These are phyloP conservation scores for Stephania japonica DNA, from an alignment of 164 flowering plant species.

Conservation along the genomic window DNA sequence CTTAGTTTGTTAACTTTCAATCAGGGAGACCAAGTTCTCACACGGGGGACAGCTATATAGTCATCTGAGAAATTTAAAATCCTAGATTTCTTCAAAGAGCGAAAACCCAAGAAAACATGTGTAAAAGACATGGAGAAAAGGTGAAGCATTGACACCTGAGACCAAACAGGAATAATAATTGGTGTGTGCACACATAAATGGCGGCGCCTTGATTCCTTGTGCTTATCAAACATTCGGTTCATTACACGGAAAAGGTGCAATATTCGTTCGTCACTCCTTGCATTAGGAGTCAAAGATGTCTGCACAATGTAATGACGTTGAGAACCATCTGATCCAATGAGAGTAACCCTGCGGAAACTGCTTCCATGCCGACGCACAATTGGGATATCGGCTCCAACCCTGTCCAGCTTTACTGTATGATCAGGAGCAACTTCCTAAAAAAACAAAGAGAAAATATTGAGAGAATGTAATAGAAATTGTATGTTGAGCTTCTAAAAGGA, in stretches of 20 bases:
- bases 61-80: background rate
- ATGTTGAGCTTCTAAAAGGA: background rate
- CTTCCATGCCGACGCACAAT: conserved; percentile 98
- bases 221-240: conserved; percentile 98
- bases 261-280: conserved; percentile 95
- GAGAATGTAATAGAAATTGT: background rate
- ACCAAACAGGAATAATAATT: conserved; percentile 98
- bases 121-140: background rate
- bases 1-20: background rate
- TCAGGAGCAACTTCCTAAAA: conserved; percentile 96
- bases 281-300: conserved; percentile 95
- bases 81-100: background rate
- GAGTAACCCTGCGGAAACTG: conserved; percentile 89
- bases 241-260: conserved; percentile 94
- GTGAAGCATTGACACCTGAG: conserved; percentile 56
- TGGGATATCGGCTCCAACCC: conserved; percentile 96
- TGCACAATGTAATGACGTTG: conserved; percentile 97
- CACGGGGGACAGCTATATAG: background rate
- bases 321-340: conserved; percentile 98
- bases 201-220: conserved; percentile 95
- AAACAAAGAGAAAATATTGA: background rate
- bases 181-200: conserved; percentile 91
- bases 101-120: background rate
- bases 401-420: conserved; percentile 91
- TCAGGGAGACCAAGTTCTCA: background rate